phyloP scores from a whole-genome alignment of 2,329 filamentous ascomycete genomes.

The Leptographium procerum region DNA sequence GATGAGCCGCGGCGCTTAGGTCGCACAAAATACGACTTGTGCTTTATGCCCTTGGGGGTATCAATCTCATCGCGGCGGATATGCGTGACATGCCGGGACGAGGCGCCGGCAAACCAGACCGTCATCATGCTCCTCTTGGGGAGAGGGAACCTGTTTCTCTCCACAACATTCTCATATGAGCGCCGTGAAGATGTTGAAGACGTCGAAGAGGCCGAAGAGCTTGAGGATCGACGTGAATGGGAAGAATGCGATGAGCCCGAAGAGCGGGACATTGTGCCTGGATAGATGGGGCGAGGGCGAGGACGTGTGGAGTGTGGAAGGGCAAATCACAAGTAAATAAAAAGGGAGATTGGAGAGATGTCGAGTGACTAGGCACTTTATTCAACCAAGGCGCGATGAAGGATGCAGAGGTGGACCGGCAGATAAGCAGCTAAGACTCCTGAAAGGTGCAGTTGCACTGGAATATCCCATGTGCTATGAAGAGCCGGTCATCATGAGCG shows the following conservation, averaged over 20 bases:
- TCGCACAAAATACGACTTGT: not conserved
- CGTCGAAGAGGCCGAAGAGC: not conserved
- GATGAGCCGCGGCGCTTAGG: not conserved
- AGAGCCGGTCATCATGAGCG: not conserved
- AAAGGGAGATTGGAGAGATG: not conserved
- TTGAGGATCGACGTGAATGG: not conserved
- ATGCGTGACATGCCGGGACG: conserved; percentile 4
- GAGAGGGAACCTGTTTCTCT: not conserved
- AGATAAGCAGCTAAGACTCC: no score
- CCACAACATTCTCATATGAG: not conserved
- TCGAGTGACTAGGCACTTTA: not conserved
- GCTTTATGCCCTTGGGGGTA: not conserved
- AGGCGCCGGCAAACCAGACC: conserved; percentile 8
- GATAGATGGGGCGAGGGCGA: not conserved
- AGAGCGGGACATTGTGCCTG: not conserved
- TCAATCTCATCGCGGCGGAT: conserved; percentile 4
- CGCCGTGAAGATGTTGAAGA: not conserved
- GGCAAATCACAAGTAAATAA: not conserved
- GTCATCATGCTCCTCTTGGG: not conserved
- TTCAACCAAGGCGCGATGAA: not conserved
- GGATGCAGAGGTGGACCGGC: no score
- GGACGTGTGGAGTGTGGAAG: not conserved
- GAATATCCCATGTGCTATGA: not conserved
- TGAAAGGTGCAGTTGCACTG: no score
- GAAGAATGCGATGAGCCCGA: not conserved